Base-by-base conservation (phyloP, 495 filamentous ascomycete species). In the Lasiosphaeriaceae sp. region DNA sequence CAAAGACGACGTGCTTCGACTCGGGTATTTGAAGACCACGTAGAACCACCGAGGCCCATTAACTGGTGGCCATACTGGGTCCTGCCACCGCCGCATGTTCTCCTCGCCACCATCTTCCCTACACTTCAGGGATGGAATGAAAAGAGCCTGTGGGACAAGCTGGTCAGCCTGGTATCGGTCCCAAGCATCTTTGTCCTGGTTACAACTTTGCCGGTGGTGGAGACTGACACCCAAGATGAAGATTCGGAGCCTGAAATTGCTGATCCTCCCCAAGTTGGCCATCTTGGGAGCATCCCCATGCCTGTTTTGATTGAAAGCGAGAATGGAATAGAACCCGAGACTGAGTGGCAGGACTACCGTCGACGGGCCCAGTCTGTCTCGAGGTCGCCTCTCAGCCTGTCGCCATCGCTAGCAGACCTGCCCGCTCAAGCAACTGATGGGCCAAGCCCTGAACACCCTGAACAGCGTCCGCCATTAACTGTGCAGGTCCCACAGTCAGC, bases 181-280 rank as follows among this genome's bases (percentile, higher is more conserved):
- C 91, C 94, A 4, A 96, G 87, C 63, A 88, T 97, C 26, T 92
- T 99, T 52, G 76, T 96, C 5, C 79, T 99, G 11, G 92, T 92
- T 0, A 85, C 94, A 34, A 97, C 95, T 0, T 68, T 99, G n/a
- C 95, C 95, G 3, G 91, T 97, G 0, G 85, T 96, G 9, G 91
- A 97, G 55, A 70, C 67, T 0, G 80, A 82, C 31, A 47, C 60
- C 39, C 70, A 79, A 9, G 75, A 81, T 11, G 77, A 79, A 29
- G 73, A 81, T 3, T 71, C 78, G 1, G 80, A 84, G 2, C 19
- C 16, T 17, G 71, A 70, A 11, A 24, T 72, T 11, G 65, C 68
- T 2, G 71, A 76, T 34, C 63, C 57, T 47, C 47, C 61, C 0
- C 47, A 43, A 9, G 14, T 29, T 11, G 66, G 64, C 14, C 63